Percentiles rank a stretch among this genome's conserved stretches.
phyloP scores from a whole-genome alignment of 257 asterid species.

The Vinca minor region DNA sequence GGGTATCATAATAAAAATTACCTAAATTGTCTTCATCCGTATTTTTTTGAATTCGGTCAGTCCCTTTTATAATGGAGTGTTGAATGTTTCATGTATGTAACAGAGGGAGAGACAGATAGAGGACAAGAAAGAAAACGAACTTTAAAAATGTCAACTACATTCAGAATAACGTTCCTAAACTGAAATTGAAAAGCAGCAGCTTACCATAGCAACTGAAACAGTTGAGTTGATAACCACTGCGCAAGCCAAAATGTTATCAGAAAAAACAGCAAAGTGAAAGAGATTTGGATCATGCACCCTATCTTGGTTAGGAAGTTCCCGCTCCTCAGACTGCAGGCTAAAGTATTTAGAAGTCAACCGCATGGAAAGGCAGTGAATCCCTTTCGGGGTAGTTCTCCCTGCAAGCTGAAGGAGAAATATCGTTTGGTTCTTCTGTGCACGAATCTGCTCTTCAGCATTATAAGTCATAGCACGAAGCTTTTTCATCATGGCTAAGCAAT shows the following conservation, averaged over 20 bases:
- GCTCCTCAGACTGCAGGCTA: conserved; percentile 43
- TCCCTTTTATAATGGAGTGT: neutral
- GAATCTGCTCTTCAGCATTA: conserved; percentile 78
- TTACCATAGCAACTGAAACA: conserved; percentile 58
- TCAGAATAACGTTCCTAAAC: neutral
- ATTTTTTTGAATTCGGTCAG: neutral
- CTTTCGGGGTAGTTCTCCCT: conserved; percentile 86
- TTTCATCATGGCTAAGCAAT: conserved; percentile 74
- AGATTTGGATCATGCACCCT: conserved; percentile 54
- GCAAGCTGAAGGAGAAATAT: conserved; percentile 63
- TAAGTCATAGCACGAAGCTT: conserved; percentile 81
- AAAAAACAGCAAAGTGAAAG: conserved; percentile 75
- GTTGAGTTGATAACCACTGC: conserved; percentile 91
- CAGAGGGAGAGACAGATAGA: neutral
- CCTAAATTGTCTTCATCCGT: neutral
- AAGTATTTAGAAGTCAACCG: conserved; percentile 78
- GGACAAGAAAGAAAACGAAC: neutral
- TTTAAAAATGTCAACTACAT: neutral
- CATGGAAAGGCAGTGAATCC: conserved; percentile 92
- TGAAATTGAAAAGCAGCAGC: conserved; percentile 18
- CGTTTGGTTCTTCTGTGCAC: conserved; percentile 52
- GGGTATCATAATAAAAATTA: neutral
- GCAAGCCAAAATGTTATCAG: conserved; percentile 87
- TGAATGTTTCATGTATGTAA: neutral
- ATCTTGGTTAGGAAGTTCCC: conserved; percentile 50